These are phyloP conservation scores for Hypoxylon sp. DNA, from an alignment of 2,329 filamentous ascomycete genomes.

Conservation along the genomic window DNA sequence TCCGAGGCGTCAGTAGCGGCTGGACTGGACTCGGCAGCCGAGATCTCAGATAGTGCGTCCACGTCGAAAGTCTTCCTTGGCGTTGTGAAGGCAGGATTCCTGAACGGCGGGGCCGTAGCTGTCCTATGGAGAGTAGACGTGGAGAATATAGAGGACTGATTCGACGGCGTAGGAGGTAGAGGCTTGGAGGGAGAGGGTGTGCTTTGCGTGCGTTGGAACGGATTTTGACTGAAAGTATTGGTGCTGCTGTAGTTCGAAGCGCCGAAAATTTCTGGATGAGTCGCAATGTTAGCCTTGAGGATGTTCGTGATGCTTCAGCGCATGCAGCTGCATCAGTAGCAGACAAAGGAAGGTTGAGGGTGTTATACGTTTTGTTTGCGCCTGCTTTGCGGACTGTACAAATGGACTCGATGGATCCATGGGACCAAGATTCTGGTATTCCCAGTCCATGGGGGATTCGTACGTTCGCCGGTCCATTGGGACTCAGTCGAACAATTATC, in stretches of 20 bases:
- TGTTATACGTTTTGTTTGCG: conserved; percentile 59
- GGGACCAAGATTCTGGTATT: conserved; percentile 71
- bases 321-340: background rate
- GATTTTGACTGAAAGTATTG: conserved; percentile 53
- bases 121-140: conserved; percentile 60
- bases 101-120: conserved; percentile 67
- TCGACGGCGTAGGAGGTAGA: conserved; percentile 51
- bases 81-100: conserved; percentile 76
- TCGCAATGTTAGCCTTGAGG: conserved; percentile 6
- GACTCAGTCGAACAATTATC: conserved; percentile 10
- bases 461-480: conserved; percentile 69
- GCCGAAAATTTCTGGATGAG: conserved; percentile 52
- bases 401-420: conserved; percentile 75
- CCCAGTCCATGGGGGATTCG: conserved; percentile 77
- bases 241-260: conserved; percentile 52
- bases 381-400: conserved; percentile 64
- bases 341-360: background rate
- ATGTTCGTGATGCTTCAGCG: conserved; percentile 11
- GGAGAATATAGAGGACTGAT: conserved; percentile 61
- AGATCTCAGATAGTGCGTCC: conserved; percentile 67
- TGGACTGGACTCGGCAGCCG: conserved; percentile 73
- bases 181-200: conserved; percentile 62
- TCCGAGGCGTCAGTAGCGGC: conserved; percentile 71
- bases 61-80: conserved; percentile 72
- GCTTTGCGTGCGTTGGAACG: conserved; percentile 48